Percentiles rank a stretch among this genome's conserved stretches.
Evolutionary conservation across 2,329 filamentous ascomycete species (phyloP).

Genomic region (Penicillium sumatraense): DNA sequence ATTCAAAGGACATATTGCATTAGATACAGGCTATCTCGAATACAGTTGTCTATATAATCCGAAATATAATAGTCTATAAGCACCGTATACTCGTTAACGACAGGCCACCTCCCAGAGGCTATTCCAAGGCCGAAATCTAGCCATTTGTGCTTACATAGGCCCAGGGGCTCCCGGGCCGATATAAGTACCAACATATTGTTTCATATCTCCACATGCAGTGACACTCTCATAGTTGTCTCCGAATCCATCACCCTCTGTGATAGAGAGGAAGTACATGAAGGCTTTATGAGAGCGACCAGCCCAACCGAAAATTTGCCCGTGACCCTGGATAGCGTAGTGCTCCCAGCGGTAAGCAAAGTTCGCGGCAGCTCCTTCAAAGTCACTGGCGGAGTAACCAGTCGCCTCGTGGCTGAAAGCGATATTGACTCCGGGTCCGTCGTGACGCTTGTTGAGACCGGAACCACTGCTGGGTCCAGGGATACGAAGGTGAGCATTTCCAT

Average conservation of each 20-base stretch:
- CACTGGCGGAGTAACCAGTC: background rate
- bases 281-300: background rate
- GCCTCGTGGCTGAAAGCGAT: background rate
- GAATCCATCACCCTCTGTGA: background rate
- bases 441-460: background rate
- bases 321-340: background rate
- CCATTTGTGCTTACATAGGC: too few species aligned
- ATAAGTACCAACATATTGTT: background rate
- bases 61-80: too few species aligned
- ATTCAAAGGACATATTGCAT: too few species aligned
- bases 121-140: too few species aligned
- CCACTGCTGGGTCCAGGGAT: background rate
- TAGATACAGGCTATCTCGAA: too few species aligned
- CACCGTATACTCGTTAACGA: too few species aligned
- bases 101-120: too few species aligned
- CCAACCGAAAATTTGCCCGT: background rate
- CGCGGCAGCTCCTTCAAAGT: background rate
- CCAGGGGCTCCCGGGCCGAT: too few species aligned
- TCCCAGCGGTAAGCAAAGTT: background rate
- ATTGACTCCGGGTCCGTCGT: background rate
- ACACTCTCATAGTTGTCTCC: background rate
- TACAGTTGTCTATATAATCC: too few species aligned
- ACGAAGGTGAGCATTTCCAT: background rate
- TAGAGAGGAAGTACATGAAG: background rate
- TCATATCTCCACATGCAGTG: background rate